Conservation (phyloP, 768 basidiomycete species). For the Trametes sanguinea region DNA sequence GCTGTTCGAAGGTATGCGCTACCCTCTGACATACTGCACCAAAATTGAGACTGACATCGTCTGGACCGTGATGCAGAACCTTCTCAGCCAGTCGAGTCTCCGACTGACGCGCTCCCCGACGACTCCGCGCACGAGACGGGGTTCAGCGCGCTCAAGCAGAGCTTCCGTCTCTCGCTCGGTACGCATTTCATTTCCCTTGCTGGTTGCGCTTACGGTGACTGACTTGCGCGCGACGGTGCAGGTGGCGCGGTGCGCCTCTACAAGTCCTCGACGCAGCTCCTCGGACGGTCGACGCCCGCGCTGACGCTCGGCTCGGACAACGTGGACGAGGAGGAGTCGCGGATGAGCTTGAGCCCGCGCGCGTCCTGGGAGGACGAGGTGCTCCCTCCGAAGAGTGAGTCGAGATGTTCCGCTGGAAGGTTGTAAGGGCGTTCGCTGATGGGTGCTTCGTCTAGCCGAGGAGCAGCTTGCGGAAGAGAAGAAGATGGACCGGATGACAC, state of each 20-base stretch:
- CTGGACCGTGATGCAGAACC: slow-evolving; percentile 13
- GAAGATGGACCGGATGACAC: slow-evolving; percentile 65
- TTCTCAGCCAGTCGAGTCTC: slow-evolving; percentile 19
- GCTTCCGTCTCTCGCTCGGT: slow-evolving; percentile 77
- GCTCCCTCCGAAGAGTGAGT: slow-evolving; percentile 46
- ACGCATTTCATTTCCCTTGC: slow-evolving; percentile 18
- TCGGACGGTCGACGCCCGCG: slow-evolving; percentile 44
- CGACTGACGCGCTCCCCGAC: slow-evolving; percentile 15
- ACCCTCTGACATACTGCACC: not conserved
- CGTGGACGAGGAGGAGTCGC: slow-evolving; percentile 31
- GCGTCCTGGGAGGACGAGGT: slow-evolving; percentile 56
- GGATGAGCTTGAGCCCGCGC: slow-evolving; percentile 27
- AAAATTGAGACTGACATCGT: not conserved
- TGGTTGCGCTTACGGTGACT: not conserved
- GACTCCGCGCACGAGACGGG: slow-evolving; percentile 39
- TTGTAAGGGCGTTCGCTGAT: not conserved
- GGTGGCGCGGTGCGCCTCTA: slow-evolving; percentile 70
- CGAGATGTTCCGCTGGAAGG: not conserved
- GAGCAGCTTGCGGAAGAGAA: slow-evolving; percentile 55
- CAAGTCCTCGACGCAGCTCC: slow-evolving; percentile 53
- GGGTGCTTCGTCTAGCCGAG: not conserved
- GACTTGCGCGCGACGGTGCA: slow-evolving; percentile 26
- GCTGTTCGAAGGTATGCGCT: slow-evolving; percentile 27
- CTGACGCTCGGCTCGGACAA: slow-evolving; percentile 44
- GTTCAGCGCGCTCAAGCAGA: slow-evolving; percentile 60